Percentiles rank a stretch among this genome's conserved stretches.
Conservation (phyloP, 2,329 filamentous ascomycete species). For the Alternaria ethzedia region DNA sequence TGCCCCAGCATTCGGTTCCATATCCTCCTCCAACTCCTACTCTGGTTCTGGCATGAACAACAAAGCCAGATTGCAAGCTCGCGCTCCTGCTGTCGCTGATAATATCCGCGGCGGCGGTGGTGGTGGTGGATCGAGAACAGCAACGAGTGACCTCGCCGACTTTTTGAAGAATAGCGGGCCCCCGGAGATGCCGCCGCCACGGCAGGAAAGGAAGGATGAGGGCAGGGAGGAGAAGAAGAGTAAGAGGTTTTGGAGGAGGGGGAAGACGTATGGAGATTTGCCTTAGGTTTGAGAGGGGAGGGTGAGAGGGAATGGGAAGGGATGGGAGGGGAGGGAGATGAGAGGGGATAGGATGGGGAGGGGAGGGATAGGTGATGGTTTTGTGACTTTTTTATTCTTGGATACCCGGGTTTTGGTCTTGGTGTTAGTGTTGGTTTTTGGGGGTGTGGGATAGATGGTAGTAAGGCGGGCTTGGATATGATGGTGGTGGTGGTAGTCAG, state of each 20-base stretch:
- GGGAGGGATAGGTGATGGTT: too few relatives aligned
- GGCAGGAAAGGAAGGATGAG: conserved; percentile 26
- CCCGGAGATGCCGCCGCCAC: conserved; percentile 27
- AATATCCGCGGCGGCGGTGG: neutral
- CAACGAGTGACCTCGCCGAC: conserved; percentile 52
- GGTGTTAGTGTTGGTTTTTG: neutral
- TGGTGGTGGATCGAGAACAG: conserved; percentile 26
- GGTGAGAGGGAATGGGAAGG: neutral
- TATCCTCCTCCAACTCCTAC: conserved; percentile 18
- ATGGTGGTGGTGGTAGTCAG: neutral
- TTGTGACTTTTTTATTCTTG: neutral
- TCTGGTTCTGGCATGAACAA: conserved; percentile 16
- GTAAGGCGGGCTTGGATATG: neutral
- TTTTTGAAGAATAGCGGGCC: conserved; percentile 53
- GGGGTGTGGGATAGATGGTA: neutral
- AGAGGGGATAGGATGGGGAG: too few relatives aligned
- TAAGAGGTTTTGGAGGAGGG: conserved; percentile 44
- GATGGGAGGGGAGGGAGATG: neutral
- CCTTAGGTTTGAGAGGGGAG: neutral
- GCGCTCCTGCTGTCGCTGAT: conserved; percentile 32
- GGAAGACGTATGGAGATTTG: conserved; percentile 33
- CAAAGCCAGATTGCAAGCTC: conserved; percentile 36
- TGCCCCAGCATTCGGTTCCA: conserved; percentile 14
- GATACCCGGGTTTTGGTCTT: neutral
- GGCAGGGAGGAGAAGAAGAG: conserved; percentile 38